Conservation (phyloP, 768 basidiomycete genomes). For the Rhodocollybia butyracea region DNA sequence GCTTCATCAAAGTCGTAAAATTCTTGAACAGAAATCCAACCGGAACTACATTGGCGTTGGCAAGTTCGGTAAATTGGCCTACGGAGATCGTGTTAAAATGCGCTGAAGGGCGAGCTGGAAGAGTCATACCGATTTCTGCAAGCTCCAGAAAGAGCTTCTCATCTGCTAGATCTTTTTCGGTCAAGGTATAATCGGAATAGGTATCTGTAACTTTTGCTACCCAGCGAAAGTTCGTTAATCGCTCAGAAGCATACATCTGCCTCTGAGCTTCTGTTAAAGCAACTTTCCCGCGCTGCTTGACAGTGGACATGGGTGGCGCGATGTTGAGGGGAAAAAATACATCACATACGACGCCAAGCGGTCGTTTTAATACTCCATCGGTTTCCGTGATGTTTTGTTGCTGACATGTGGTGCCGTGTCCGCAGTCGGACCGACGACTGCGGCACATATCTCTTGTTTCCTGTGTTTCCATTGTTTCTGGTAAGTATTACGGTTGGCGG, state of each 20-base stretch:
- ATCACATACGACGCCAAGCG: too few species aligned
- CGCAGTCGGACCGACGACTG: too few species aligned
- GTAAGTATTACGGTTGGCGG: neutral
- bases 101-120: neutral
- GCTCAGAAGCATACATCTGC: constrained; percentile 51
- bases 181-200: constrained; percentile 40
- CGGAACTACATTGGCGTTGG: constrained; percentile 38
- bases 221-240: constrained; percentile 53
- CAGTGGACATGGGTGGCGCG: neutral
- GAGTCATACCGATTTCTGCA: constrained; percentile 37
- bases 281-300: constrained; percentile 1
- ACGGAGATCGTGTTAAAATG: constrained; percentile 4
- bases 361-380: too few species aligned
- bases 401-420: too few species aligned
- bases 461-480: too few species aligned
- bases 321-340: too few species aligned
- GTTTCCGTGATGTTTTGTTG: too few species aligned
- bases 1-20: constrained; percentile 31
- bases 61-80: constrained; percentile 57
- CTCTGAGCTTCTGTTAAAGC: constrained; percentile 38
- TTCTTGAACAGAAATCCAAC: constrained; percentile 41
- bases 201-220: constrained; percentile 47
- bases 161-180: constrained; percentile 35
- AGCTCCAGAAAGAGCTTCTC: constrained; percentile 35
- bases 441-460: too few species aligned